Base-by-base conservation (phyloP, 2,329 filamentous ascomycete species). In the Eutypella sp. region DNA sequence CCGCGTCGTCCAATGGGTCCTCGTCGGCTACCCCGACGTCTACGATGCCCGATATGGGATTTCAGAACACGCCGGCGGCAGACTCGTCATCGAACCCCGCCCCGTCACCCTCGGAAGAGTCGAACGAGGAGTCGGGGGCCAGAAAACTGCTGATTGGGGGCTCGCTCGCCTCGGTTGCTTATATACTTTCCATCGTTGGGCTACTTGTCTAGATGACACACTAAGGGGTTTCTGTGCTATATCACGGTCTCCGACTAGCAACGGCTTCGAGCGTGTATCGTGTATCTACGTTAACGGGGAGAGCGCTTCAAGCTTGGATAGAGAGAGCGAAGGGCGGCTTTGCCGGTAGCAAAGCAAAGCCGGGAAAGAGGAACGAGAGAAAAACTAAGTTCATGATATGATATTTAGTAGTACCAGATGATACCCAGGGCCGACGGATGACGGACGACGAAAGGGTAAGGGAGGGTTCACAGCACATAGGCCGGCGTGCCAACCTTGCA, bases 181-280 rank as follows among this genome's bases (percentile, higher is more conserved):
- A 47, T 45, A 23, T 59, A 13, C 18, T 62, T 16, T 48, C 54
- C 11, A 47, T 48, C 13, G 48, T 58, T 22, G 48, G 47, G 25
- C 45, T 59, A 40, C n/a, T 57, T 27, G 22, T 56, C 24, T 62
- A 47, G n/a, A n/a, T n/a, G n/a, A n/a, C n/a, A n/a, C n/a, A n/a
- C n/a, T n/a, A 20, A 16, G 23, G 36, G 33, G 41, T 40, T 42
- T 33, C 16, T n/a, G n/a, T n/a, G n/a, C n/a, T n/a, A n/a, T n/a
- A n/a, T n/a, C n/a, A n/a, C n/a, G n/a, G n/a, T n/a, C n/a, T n/a
- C n/a, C n/a, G n/a, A n/a, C n/a, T n/a, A n/a, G n/a, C n/a, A n/a
- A n/a, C n/a, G n/a, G n/a, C n/a, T n/a, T n/a, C n/a, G n/a, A n/a
- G n/a, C n/a, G n/a, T n/a, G n/a, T n/a, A n/a, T n/a, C n/a, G n/a